Base-by-base conservation (phyloP, 768 basidiomycete species). In the Termitomyces sp. region DNA sequence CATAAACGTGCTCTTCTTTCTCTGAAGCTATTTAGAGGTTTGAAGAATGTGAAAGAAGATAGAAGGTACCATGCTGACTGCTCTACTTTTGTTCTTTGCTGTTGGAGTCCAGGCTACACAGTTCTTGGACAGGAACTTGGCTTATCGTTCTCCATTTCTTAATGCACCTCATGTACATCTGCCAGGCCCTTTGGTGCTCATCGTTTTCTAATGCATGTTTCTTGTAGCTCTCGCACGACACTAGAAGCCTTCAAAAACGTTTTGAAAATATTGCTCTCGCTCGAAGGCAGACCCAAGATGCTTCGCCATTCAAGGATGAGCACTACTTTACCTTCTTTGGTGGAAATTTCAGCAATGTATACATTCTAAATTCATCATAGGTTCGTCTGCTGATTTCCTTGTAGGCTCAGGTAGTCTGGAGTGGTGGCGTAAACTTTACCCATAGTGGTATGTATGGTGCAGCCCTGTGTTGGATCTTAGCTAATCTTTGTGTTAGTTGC, bases 341-440 rank as follows among this genome's bases (percentile, higher is more conserved):
- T 13, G 55, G 44, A 16, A 51, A 60, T 31, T 60, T 60, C 28
- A 55, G 59, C 16, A 60, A 60, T 33, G 59, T 39, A 47, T 39
- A 51, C 31, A 37, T 5, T 39, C 3, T 39, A 9, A n/a, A 5
- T 6, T 37, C 37, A 37, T n/a, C 1, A 15, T 18, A 36, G n/a
- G 26, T 18, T 2, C 36, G 16, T 24, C 34, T 51, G 37, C 16
- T 37, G 36, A 51, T 36, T 39, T 26, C 6, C 2, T 26, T 37
- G 24, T 28, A 51, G 51, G 24, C 51, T 3, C 51, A 51, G 24
- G 51, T 51, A 3, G 36, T 51, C 18, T 51, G 50, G 50, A 51
- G 50, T 18, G 50, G 50, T 13, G 50, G 50, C n/a, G 36, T 51
- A 10, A 51, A 51, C 36, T 51, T 51, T 3, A 51, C 50, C 24